These are phyloP conservation scores for Madurella fahalii DNA, from an alignment of 2,329 filamentous ascomycete genomes.

Conservation along the genomic window DNA sequence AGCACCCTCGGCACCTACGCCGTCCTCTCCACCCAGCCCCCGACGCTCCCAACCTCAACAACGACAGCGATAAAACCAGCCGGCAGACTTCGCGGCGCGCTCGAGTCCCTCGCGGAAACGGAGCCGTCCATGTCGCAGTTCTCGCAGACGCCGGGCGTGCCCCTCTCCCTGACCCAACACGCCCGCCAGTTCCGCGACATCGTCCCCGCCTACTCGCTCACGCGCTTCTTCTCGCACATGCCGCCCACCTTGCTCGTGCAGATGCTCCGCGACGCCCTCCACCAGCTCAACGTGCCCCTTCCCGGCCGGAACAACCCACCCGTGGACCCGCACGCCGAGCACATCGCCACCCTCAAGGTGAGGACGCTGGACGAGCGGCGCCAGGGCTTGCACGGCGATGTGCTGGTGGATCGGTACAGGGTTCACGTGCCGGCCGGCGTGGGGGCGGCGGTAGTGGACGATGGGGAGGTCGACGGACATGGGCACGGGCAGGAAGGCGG, in stretches of 20 bases:
- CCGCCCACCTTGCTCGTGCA: conserved; percentile 71
- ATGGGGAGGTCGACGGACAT: conserved; percentile 43
- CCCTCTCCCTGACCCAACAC: conserved; percentile 80
- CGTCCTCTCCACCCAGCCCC: conserved; percentile 47
- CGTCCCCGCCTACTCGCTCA: conserved; percentile 79
- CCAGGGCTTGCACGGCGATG: conserved; percentile 70
- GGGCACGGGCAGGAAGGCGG: conserved; percentile 47
- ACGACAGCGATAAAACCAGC: not conserved
- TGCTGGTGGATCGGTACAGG: conserved; percentile 63
- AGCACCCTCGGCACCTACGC: conserved; percentile 41
- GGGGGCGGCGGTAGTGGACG: conserved; percentile 47
- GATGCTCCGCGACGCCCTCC: conserved; percentile 74
- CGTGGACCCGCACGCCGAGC: conserved; percentile 47
- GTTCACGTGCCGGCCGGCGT: conserved; percentile 29
- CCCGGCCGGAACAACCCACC: conserved; percentile 36
- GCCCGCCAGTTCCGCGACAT: conserved; percentile 88
- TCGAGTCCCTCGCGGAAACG: conserved; percentile 64
- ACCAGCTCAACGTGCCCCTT: conserved; percentile 78
- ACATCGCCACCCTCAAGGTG: conserved; percentile 63
- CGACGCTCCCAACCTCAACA: conserved; percentile 29
- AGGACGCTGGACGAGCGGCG: conserved; percentile 68
- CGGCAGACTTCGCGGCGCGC: conserved; percentile 32
- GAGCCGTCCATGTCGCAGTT: conserved; percentile 88
- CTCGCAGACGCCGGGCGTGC: conserved; percentile 70
- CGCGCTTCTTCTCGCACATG: conserved; percentile 86